Evolutionary conservation across 2,329 filamentous ascomycete genomes (phyloP), one percentile per base, ranked within the genome.

Genomic region (Allantophomopsis cytisporea): DNA sequence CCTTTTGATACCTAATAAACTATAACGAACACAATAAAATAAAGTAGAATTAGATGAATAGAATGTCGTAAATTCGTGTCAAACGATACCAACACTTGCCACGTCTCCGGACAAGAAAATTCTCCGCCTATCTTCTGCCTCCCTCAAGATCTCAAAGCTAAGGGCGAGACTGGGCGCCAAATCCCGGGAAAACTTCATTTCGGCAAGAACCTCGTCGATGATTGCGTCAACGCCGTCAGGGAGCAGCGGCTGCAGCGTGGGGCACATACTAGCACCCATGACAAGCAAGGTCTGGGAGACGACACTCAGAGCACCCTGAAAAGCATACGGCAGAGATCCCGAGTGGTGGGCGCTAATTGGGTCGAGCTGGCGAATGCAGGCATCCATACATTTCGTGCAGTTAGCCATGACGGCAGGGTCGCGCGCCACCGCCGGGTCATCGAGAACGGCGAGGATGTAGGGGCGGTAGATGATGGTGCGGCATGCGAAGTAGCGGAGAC

Each of bases 401-500:
- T 80, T 83, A 37, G 86, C 82, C 47, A 80, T 73, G 37, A 89
- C 83, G 10, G 73, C 69, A 10, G 74, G 76, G 58, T 89, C 83
- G 50, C 81, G 58, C 12, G 80, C 73, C 16, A 80, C 71, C 47
- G 76, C 76, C 50, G 87, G 82, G 44, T 88, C 84, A 52, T 87
- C 79, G 16, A 91, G 60, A 2, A 88, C 83, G 10, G 82, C 81
- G 42, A 87, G 65, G 44, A 89, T 83, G 56, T 89, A 89, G 0
- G 84, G 84, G 20, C 84, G 72, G 61, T 86, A 89, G 47, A 91
- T 89, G 51, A 89, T 88, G 18, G 83, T 89, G 41, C 83, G 77
- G 57, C 84, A 91, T 33, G 84, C 84, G 56, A 85, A 88, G 61
- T 89, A 91, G 21, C 84, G 73, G 43, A 89, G 64, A 35, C 84